phyloP scores from a whole-genome alignment of 768 basidiomycete genomes.

The Symmetrospora coprosmae region DNA sequence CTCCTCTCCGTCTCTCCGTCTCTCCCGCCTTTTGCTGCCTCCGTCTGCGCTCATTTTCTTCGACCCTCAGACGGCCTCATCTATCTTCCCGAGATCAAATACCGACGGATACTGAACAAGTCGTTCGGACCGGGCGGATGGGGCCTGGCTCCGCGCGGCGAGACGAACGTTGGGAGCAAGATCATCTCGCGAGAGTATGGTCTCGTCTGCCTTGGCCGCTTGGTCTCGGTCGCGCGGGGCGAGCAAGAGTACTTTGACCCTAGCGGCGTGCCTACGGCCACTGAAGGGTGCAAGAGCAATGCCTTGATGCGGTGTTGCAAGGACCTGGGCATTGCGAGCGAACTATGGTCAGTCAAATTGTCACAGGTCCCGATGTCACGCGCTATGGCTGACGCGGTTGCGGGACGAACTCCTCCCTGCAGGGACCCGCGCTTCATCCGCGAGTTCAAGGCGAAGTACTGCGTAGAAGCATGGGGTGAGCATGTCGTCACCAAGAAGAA shows the following conservation, averaged over 20 bases:
- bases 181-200: conserved; percentile 89
- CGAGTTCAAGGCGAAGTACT: conserved; percentile 71
- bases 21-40: too few species aligned
- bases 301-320: conserved; percentile 96
- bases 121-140: conserved; percentile 94
- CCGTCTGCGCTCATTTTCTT: neutral
- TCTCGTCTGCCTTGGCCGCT: conserved; percentile 78
- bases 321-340: conserved; percentile 86
- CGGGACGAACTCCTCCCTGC: neutral
- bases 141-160: conserved; percentile 85
- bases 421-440: conserved; percentile 96
- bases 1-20: too few species aligned
- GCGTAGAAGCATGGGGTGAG: conserved; percentile 72
- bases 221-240: conserved; percentile 79
- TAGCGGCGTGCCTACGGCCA: conserved; percentile 76
- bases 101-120: conserved; percentile 73
- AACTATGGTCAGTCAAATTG: conserved; percentile 59
- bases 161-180: conserved; percentile 74
- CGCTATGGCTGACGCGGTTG: neutral
- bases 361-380: neutral
- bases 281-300: conserved; percentile 89
- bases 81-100: conserved; percentile 95
- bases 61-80: conserved; percentile 60
- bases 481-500: conserved; percentile 76
- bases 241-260: conserved; percentile 96